These are phyloP conservation scores for Penstemon davidsonii DNA, from an alignment of 257 asterid species.

Conservation along the genomic window DNA sequence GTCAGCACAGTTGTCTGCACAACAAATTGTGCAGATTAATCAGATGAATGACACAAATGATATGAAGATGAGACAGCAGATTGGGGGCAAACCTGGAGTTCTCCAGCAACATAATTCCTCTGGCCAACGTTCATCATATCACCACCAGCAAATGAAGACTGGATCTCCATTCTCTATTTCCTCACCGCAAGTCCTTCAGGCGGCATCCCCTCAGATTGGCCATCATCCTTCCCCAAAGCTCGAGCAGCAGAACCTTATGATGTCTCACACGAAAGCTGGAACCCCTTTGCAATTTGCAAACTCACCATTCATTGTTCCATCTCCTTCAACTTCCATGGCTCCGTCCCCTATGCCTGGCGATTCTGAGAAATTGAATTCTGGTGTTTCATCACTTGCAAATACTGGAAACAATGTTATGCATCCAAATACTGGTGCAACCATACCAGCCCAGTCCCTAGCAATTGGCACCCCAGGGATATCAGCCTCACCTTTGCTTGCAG, in stretches of 20 bases:
- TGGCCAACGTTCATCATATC: constrained; percentile 69
- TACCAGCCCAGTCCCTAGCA: constrained; percentile 78
- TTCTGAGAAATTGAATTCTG: constrained; percentile 68
- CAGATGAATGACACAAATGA: constrained; percentile 76
- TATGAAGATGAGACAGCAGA: constrained; percentile 80
- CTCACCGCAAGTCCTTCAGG: constrained; percentile 57
- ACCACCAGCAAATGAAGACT: constrained; percentile 66
- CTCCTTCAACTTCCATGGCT: constrained; percentile 91
- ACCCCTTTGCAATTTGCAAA: constrained; percentile 82
- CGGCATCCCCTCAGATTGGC: constrained; percentile 81
- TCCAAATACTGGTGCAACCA: constrained; percentile 54
- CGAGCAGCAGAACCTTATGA: constrained; percentile 68
- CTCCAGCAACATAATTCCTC: constrained; percentile 62
- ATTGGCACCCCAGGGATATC: constrained; percentile 98
- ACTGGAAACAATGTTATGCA: constrained; percentile 60
- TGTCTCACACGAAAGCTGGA: constrained; percentile 63
- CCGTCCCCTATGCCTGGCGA: constrained; percentile 92
- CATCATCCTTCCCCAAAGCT: constrained; percentile 87
- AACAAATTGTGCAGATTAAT: constrained; percentile 65
- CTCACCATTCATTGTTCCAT: constrained; percentile 82
- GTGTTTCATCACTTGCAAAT: constrained; percentile 59
- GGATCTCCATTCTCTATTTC: constrained; percentile 66
- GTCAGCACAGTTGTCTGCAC: constrained; percentile 54
- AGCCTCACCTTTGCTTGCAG: constrained; percentile 94
- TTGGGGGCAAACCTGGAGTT: constrained; percentile 69